Evolutionary conservation across 2,329 filamentous ascomycete genomes (phyloP), one percentile per base, ranked within the genome.

Genomic region (Ramularia collo-cygni): DNA sequence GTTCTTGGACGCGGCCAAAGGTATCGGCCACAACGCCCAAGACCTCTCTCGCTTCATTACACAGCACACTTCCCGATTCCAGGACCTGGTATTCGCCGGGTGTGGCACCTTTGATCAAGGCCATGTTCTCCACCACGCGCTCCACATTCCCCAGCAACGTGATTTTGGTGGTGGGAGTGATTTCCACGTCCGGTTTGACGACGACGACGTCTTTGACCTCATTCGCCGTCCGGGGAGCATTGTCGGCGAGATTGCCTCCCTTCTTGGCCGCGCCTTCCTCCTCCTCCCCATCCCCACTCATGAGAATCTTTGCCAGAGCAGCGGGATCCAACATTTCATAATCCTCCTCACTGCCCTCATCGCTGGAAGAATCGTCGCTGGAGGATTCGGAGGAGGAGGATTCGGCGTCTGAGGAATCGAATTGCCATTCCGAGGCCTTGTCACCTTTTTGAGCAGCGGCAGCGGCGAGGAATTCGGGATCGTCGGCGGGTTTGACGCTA

Each of bases 31-130:
- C 76, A 13, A 77, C 81, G 16, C 89, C 92, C 38, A 95, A 75
- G 18, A 95, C 76, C 14, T 74, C 76, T 37, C 87, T 75, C 52
- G 92, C 77, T 47, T 77, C 76, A 18, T 80, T 77, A 64, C 87
- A 95, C 18, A 98, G 74, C 3, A 93, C 76, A 0, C 89, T 93
- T 19, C 85, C 87, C 4, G 76, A 75, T 56, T 95, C 88, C 1
- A 96, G 74, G 1, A 95, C 88, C 54, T 83, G 80, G 49, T 88
- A 85, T 57, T 92, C 85, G 46, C 87, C 88, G 4, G 84, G 79
- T 0, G 75, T 82, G 37, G 79, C 81, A 21, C 84, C 89, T 58
- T 83, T 84, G 60, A 96, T 77, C 5, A 96, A 73, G 4, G 86
- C 69, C 30, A 82, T 79, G 50, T 81, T 87, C 28, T 87, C 86